Evolutionary conservation across 257 asterid species (phyloP).

Genomic region (Knoxia roxburghii): DNA sequence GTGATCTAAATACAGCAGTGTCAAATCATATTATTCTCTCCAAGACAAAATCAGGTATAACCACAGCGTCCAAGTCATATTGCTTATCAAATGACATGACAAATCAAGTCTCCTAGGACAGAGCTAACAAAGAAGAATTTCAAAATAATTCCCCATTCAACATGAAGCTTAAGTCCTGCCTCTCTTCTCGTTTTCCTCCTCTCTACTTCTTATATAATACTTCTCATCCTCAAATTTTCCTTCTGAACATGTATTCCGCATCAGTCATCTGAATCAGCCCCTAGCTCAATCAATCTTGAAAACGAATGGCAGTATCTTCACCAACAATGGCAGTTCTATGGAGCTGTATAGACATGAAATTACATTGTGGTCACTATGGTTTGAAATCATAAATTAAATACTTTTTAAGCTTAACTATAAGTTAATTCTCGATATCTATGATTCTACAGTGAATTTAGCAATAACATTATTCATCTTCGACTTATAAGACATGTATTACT

Average conservation of each 20-base stretch:
- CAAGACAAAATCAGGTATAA: neutral
- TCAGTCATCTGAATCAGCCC: neutral
- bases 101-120: neutral
- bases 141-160: neutral
- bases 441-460: neutral
- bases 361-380: neutral
- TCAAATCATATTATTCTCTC: neutral
- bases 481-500: neutral
- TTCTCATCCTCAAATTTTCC: neutral
- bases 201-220: neutral
- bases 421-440: neutral
- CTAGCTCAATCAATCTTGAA: neutral
- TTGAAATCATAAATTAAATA: neutral
- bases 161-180: neutral
- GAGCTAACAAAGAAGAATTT: neutral
- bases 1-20: neutral
- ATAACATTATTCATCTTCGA: neutral
- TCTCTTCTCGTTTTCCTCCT: neutral
- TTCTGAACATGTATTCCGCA: neutral
- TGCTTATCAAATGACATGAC: neutral
- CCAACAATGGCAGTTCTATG: neutral
- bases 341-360: neutral
- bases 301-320: neutral
- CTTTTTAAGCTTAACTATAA: neutral
- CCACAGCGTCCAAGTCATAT: neutral